A percentile compares a stretch with the other conserved stretches of the same genome.
phyloP scores from a whole-genome alignment of 306 rosid genomes.

The Calophaca sinica region DNA sequence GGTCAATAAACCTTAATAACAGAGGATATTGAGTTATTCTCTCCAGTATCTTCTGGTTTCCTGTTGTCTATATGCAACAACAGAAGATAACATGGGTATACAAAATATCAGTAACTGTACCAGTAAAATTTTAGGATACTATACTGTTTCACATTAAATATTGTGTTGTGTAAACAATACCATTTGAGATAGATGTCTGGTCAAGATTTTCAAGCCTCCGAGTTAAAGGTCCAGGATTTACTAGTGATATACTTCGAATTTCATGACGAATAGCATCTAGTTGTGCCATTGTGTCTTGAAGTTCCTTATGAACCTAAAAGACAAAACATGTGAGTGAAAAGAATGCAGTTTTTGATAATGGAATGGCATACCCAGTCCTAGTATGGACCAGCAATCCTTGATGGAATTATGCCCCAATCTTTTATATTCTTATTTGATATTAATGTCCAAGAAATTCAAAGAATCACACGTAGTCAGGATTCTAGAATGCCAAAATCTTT shows the following conservation, averaged over 20 bases:
- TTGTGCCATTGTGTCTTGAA: conserved; percentile 84
- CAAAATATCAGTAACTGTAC: conserved; percentile 30
- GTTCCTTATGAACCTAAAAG: conserved; percentile 82
- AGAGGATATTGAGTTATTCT: conserved; percentile 32
- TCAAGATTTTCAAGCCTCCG: conserved; percentile 63
- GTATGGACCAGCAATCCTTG: conserved; percentile 9
- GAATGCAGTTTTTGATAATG: conserved; percentile 25
- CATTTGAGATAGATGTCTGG: conserved; percentile 43
- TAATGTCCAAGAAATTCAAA: conserved; percentile 37
- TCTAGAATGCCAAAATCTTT: conserved; percentile 15
- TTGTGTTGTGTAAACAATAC: conserved; percentile 37
- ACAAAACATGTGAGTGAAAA: conserved; percentile 21
- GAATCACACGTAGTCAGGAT: not conserved
- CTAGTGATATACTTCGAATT: conserved; percentile 67
- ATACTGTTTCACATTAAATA: conserved; percentile 10
- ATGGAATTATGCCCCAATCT: not conserved
- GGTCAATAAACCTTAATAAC: conserved; percentile 45
- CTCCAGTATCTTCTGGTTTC: conserved; percentile 44
- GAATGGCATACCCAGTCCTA: conserved; percentile 19
- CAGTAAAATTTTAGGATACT: not conserved
- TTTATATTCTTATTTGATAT: conserved; percentile 15
- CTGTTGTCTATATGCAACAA: conserved; percentile 33
- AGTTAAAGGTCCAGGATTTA: conserved; percentile 79
- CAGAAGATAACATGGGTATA: conserved; percentile 24
- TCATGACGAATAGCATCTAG: conserved; percentile 88